These are phyloP conservation scores for Rhynchospora pubera DNA, from an alignment of 176 grass and related monocot species.

Conservation along the genomic window DNA sequence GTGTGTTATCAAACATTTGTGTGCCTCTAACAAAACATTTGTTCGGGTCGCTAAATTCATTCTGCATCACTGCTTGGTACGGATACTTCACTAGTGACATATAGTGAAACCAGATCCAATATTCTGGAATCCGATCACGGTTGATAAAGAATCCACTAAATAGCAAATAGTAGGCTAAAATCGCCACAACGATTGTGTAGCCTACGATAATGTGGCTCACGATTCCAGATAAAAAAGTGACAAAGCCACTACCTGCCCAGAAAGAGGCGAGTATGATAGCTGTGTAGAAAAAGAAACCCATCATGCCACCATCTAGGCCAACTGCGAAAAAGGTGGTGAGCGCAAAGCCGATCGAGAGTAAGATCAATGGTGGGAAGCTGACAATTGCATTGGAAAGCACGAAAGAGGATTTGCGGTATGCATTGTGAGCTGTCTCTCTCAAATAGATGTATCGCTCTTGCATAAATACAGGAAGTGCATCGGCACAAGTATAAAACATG, in stretches of 20 bases:
- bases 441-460: constrained; percentile 78
- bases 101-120: constrained; percentile 90
- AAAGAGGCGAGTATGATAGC: constrained; percentile 60
- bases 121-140: constrained; percentile 41
- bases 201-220: constrained; percentile 61
- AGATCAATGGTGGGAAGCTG: constrained; percentile 49
- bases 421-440: constrained; percentile 68
- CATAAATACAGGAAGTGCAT: constrained; percentile 79
- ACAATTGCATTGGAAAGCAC: constrained; percentile 55
- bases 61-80: constrained; percentile 84
- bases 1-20: constrained; percentile 81
- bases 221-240: constrained; percentile 67
- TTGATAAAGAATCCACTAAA: constrained; percentile 80
- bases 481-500: constrained; percentile 76
- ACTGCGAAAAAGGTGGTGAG: constrained; percentile 61
- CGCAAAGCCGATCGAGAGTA: constrained; percentile 54
- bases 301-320: constrained; percentile 41
- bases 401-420: constrained; percentile 70
- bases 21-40: constrained; percentile 63
- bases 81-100: constrained; percentile 77
- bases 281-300: constrained; percentile 47
- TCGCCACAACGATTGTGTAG: constrained; percentile 45
- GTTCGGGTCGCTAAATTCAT: constrained; percentile 50
- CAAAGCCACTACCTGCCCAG: constrained; percentile 68
- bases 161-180: constrained; percentile 58